Conservation (phyloP, 2,329 filamentous ascomycete species). For the Colletotrichum chrysophilum region DNA sequence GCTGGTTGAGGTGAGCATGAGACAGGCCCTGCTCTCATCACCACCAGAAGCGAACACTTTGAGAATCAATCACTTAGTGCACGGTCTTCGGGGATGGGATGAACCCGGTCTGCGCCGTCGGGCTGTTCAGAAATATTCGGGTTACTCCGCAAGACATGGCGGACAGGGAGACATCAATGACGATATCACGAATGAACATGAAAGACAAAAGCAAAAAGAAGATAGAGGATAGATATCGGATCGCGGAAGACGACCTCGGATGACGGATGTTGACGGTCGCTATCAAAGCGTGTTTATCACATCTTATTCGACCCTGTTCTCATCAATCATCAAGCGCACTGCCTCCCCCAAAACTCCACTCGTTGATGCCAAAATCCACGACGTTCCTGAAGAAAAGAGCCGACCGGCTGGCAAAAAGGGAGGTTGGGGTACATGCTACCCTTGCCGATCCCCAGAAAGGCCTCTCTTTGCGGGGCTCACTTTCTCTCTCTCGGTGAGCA, state of each 20-base stretch:
- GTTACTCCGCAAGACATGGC: background rate
- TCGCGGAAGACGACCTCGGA: conserved; percentile 2
- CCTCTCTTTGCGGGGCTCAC: background rate
- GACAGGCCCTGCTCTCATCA: background rate
- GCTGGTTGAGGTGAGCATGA: background rate
- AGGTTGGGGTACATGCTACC: background rate
- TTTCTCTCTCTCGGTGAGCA: background rate
- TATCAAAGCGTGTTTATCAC: background rate
- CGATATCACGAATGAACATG: background rate
- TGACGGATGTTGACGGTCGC: background rate
- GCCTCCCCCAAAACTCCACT: background rate
- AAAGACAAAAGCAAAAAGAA: background rate
- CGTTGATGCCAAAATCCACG: background rate
- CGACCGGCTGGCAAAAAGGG: background rate
- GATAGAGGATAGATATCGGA: conserved; percentile 3
- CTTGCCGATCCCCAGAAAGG: background rate
- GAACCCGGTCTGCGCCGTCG: background rate
- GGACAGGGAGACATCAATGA: background rate
- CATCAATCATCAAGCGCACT: background rate
- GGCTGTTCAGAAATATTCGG: background rate
- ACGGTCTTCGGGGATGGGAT: background rate
- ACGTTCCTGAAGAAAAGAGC: background rate
- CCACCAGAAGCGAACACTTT: background rate
- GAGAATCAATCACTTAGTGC: background rate
- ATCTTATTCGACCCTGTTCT: background rate